Percentiles rank a stretch among this genome's conserved stretches.
Evolutionary conservation across 2,329 filamentous ascomycete genomes (phyloP).

Genomic region (Fusarium buharicum): DNA sequence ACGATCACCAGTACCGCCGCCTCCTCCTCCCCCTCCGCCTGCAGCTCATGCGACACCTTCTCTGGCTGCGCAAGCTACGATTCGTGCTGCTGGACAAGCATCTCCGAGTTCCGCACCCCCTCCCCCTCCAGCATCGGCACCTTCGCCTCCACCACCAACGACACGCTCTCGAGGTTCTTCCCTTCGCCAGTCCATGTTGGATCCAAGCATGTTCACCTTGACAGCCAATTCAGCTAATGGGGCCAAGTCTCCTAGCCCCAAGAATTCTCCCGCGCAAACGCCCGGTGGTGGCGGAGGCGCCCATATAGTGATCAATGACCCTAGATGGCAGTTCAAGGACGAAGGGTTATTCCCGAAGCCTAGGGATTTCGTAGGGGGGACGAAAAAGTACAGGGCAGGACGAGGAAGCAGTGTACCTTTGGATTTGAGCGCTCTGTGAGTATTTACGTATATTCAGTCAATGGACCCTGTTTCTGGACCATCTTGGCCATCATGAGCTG

Average conservation of each 20-base stretch:
- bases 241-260: slow-evolving; percentile 60
- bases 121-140: slow-evolving; percentile 48
- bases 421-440: slow-evolving; percentile 72
- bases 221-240: slow-evolving; percentile 74
- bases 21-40: no score
- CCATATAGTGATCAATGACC: slow-evolving; percentile 75
- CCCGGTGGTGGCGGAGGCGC: slow-evolving; percentile 44
- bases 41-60: no score
- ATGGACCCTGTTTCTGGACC: slow-evolving; percentile 11
- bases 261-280: slow-evolving; percentile 48
- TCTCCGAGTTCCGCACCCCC: slow-evolving; percentile 53
- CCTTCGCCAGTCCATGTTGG: slow-evolving; percentile 72
- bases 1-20: no score
- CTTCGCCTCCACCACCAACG: slow-evolving; percentile 53
- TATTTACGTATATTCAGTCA: slow-evolving; percentile 18
- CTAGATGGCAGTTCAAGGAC: slow-evolving; percentile 86
- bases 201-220: slow-evolving; percentile 81
- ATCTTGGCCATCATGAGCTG: slow-evolving; percentile 3
- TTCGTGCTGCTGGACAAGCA: slow-evolving; percentile 57
- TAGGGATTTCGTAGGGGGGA: slow-evolving; percentile 78
- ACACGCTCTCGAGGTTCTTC: slow-evolving; percentile 57
- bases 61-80: no score
- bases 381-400: slow-evolving; percentile 86
- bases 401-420: slow-evolving; percentile 93
- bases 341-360: slow-evolving; percentile 87